phyloP scores from a whole-genome alignment of 129 eudicot genomes.

The Artemisia argyi region DNA sequence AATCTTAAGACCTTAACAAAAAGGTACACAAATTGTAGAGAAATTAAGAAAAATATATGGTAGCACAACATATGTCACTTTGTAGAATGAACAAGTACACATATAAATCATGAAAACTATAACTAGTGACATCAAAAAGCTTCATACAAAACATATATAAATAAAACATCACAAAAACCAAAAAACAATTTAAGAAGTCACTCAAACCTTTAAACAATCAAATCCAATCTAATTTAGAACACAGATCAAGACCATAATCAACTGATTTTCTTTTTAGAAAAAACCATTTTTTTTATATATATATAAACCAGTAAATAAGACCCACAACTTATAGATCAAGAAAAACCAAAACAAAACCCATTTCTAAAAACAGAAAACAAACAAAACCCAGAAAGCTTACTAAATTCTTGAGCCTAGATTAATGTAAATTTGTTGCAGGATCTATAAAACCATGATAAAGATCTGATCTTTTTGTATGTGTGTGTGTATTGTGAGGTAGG shows the following conservation, averaged over 20 bases:
- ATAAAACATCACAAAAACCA: no score
- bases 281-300: background rate
- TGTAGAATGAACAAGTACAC: slow-evolving; percentile 15
- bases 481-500: slow-evolving; percentile 27
- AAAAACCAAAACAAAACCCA: slow-evolving; percentile 24
- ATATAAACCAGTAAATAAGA: slow-evolving; percentile 14
- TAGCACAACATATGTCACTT: slow-evolving; percentile 1
- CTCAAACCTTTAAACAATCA: slow-evolving; percentile 19
- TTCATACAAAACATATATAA: no score
- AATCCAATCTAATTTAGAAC: slow-evolving; percentile 4
- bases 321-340: slow-evolving; percentile 29
- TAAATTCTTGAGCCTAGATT: slow-evolving; percentile 3
- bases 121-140: slow-evolving; percentile 16
- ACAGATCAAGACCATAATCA: slow-evolving; percentile 21
- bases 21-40: background rate
- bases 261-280: slow-evolving; percentile 1
- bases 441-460: slow-evolving; percentile 15
- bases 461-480: slow-evolving; percentile 9
- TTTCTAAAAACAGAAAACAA: slow-evolving; percentile 13
- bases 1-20: slow-evolving; percentile 13
- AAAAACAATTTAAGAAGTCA: no score
- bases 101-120: background rate
- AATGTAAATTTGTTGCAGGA: slow-evolving; percentile 14
- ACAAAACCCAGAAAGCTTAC: slow-evolving; percentile 31
- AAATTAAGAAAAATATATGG: slow-evolving; percentile 1